Base-by-base conservation (phyloP, 768 basidiomycete species). In the Trametes coccinea region DNA sequence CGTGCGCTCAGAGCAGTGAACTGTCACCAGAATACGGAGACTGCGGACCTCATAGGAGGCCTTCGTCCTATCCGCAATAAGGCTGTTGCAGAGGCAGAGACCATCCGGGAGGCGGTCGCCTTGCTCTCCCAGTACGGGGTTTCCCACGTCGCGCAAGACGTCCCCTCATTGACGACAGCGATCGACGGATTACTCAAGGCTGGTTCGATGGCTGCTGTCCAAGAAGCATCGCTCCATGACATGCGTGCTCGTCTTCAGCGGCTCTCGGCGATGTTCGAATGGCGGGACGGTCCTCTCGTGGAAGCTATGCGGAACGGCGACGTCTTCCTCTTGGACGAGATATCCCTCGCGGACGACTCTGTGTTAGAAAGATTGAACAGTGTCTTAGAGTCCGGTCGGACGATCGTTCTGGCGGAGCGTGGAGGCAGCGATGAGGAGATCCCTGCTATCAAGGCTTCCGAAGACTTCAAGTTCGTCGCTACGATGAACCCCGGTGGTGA, bases 401-500 rank as follows among this genome's bases (percentile, higher is more conserved):
- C 86, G 0, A 85, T 98, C 33, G 90, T 97, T 5, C 82, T 99
- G 11, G 97, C 97, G 0, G 97, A 99, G 73, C 89, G 88, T 48
- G 94, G 95, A 0, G 93, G 93, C 10, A 83, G 82, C 45, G 84
- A 88, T 61, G 77, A 84, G 10, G 87, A 87, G 34, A 80, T 88
- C 63, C 84, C 88, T 33, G 79, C 81, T 6, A 78, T 98, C 44
- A 77, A 75, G 17, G 95, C 94, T 7, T 71, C 77, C 6, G 76
- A 81, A 3, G 76, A 75, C 1, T 99, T 99, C 81, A 89, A 95
- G 71, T 85, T 99, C 40, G 79, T 98, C 0, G 94, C 97, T 2
- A 98, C 97, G 2, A 99, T 99, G 97, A 99, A 99, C 72, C 97
- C 97, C 0, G 97, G 97, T 17, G 97, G 97, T 13, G 97, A 99